Conservation (phyloP, 2,329 filamentous ascomycete genomes). For the Aspergillus carbonarius region DNA sequence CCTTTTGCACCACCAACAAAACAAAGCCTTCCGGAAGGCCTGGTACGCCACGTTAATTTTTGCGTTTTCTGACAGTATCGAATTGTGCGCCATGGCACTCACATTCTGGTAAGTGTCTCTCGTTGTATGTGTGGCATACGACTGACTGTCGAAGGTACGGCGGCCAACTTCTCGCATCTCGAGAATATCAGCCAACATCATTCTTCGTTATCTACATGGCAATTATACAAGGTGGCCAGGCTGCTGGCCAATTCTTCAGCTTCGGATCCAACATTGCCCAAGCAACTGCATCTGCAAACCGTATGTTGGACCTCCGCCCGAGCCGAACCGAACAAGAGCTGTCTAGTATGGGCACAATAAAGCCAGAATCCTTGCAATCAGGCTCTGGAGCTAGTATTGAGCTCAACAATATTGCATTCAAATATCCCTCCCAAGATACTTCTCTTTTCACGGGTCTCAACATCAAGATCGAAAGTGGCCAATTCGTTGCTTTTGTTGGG, state of each 20-base stretch:
- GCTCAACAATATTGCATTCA: conserved; percentile 4
- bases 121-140: no score
- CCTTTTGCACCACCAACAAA: conserved; percentile 61
- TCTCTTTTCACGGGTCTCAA: conserved; percentile 22
- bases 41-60: conserved; percentile 64
- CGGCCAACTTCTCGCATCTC: conserved; percentile 55
- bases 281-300: conserved; percentile 38
- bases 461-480: conserved; percentile 38
- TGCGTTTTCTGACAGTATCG: conserved; percentile 67
- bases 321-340: conserved; percentile 11
- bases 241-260: conserved; percentile 65
- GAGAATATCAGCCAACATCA: conserved; percentile 49
- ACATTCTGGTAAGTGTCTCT: conserved; percentile 52
- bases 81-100: conserved; percentile 62
- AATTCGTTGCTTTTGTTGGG: conserved; percentile 49
- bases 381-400: background rate
- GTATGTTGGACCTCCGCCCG: conserved; percentile 33
- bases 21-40: conserved; percentile 60
- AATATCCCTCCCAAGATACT: conserved; percentile 23
- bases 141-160: conserved; percentile 35
- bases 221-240: conserved; percentile 65
- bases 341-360: background rate
- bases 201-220: conserved; percentile 65
- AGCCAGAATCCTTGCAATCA: background rate
- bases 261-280: conserved; percentile 58